These are phyloP conservation scores for Nectriaceae sp. DNA, from an alignment of 2,329 filamentous ascomycete genomes.

Conservation along the genomic window DNA sequence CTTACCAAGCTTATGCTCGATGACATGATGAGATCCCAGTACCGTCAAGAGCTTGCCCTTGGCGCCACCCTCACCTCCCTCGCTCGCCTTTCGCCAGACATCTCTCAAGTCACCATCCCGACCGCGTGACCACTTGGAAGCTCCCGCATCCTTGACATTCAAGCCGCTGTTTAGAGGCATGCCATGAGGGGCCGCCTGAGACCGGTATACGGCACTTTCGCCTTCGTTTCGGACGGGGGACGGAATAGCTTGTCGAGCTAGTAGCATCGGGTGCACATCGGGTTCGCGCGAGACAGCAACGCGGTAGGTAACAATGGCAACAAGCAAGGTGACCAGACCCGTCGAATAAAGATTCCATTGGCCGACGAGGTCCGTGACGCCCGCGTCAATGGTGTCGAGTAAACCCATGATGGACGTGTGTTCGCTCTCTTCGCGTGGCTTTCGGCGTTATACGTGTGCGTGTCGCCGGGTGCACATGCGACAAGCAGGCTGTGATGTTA, in stretches of 20 bases:
- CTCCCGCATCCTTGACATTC: constrained; percentile 78
- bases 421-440: constrained; percentile 5
- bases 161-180: constrained; percentile 77
- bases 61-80: constrained; percentile 64
- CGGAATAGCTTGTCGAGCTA: constrained; percentile 79
- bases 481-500: too few relatives aligned
- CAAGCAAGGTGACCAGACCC: constrained; percentile 63
- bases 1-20: constrained; percentile 75
- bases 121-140: constrained; percentile 80
- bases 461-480: not conserved
- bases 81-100: constrained; percentile 76
- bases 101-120: constrained; percentile 89
- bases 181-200: constrained; percentile 82
- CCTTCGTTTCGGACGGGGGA: constrained; percentile 79
- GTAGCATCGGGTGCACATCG: constrained; percentile 88
- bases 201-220: constrained; percentile 83
- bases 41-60: constrained; percentile 78
- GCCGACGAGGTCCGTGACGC: constrained; percentile 67
- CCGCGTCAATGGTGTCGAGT: constrained; percentile 68
- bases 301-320: constrained; percentile 69
- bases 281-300: constrained; percentile 75
- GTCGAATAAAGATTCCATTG: constrained; percentile 86
- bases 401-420: constrained; percentile 41
- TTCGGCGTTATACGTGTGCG: too few relatives aligned
- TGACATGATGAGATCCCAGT: constrained; percentile 70